These are phyloP conservation scores for Cudoniella acicularis DNA, from an alignment of 495 filamentous ascomycete species.

Conservation along the genomic window DNA sequence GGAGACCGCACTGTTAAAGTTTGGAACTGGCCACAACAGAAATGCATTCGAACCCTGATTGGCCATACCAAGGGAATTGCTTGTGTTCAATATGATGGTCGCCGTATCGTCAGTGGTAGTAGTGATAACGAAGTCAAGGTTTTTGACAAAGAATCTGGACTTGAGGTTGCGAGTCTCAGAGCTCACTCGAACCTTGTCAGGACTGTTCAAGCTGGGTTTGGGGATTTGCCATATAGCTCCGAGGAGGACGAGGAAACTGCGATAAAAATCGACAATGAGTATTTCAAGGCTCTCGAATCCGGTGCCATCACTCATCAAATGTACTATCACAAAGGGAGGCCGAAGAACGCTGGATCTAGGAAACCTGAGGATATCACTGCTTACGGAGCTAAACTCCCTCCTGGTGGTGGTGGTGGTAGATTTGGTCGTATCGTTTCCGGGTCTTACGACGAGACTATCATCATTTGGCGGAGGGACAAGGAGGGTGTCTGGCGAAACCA, in stretches of 20 bases:
- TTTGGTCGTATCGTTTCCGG: slow-evolving; percentile 91
- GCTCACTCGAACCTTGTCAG: slow-evolving; percentile 82
- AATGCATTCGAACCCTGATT: slow-evolving; percentile 68
- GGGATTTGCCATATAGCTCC: slow-evolving; percentile 75
- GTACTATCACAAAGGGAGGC: slow-evolving; percentile 41
- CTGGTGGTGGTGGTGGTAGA: slow-evolving; percentile 79
- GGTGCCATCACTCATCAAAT: slow-evolving; percentile 41
- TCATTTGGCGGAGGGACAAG: slow-evolving; percentile 84
- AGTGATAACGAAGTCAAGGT: slow-evolving; percentile 94
- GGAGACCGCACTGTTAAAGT: slow-evolving; percentile 89
- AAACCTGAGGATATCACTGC: slow-evolving; percentile 73
- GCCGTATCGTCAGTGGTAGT: slow-evolving; percentile 92
- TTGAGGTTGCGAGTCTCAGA: slow-evolving; percentile 81
- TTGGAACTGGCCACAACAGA: slow-evolving; percentile 83
- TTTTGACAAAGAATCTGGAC: slow-evolving; percentile 77
- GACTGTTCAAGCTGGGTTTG: slow-evolving; percentile 91
- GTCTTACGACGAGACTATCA: slow-evolving; percentile 91
- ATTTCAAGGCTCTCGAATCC: slow-evolving; percentile 63
- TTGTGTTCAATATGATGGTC: slow-evolving; percentile 95
- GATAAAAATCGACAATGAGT: slow-evolving; percentile 64
- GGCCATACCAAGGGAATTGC: slow-evolving; percentile 96
- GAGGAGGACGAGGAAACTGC: slow-evolving; percentile 71
- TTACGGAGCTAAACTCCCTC: slow-evolving; percentile 77
- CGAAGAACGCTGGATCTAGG: slow-evolving; percentile 71
- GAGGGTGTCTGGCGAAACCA: slow-evolving; percentile 77